phyloP scores from a whole-genome alignment of 176 grass and related monocot genomes.

The Oryza officinalis region DNA sequence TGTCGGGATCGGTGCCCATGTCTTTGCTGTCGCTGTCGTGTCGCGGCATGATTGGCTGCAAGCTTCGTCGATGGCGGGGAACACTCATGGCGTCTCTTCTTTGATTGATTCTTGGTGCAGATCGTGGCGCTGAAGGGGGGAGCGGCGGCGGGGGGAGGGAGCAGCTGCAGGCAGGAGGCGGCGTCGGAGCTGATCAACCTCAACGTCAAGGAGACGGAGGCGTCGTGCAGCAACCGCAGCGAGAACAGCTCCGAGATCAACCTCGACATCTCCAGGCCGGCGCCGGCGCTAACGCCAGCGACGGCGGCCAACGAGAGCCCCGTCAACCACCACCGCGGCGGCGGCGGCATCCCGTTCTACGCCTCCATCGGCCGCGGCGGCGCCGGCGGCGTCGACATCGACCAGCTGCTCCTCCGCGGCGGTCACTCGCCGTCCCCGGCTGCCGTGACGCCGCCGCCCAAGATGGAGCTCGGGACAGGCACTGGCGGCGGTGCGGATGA shows the following conservation, averaged over 20 bases:
- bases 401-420: constrained; percentile 36
- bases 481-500: background rate
- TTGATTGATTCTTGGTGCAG: background rate
- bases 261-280: constrained; percentile 59
- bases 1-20: constrained; percentile 42
- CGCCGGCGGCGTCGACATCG: constrained; percentile 2
- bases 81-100: background rate
- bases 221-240: constrained; percentile 90
- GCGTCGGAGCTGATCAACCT: constrained; percentile 77
- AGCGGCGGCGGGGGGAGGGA: constrained; percentile 30
- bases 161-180: constrained; percentile 52
- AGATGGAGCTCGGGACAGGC: constrained; percentile 41
- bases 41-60: constrained; percentile 25
- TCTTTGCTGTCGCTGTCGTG: background rate
- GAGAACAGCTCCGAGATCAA: constrained; percentile 98
- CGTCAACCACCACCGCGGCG: constrained; percentile 26
- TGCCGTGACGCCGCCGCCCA: background rate
- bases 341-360: constrained; percentile 20
- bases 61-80: constrained; percentile 1
- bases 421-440: constrained; percentile 11
- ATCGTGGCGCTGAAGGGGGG: constrained; percentile 66
- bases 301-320: constrained; percentile 40
- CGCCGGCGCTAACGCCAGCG: constrained; percentile 5
- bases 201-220: constrained; percentile 89
- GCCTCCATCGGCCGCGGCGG: background rate